phyloP scores from a whole-genome alignment of 345 rosid genomes.

The Eucalyptus pauciflora region DNA sequence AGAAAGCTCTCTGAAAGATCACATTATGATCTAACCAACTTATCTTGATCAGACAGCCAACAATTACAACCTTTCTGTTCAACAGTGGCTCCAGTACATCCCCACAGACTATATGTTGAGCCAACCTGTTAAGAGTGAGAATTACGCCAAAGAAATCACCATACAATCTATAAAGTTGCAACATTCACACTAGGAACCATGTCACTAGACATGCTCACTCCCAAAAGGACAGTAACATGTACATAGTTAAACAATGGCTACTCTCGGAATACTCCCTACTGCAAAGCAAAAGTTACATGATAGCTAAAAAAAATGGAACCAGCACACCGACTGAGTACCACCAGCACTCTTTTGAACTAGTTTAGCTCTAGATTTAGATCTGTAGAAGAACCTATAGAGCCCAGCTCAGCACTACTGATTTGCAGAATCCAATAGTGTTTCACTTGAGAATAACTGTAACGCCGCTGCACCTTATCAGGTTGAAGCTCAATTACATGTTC shows the following conservation, averaged over 20 bases:
- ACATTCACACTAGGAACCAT: not conserved
- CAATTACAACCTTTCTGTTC: constrained; percentile 45
- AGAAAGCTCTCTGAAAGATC: not conserved
- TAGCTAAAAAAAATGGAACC: not conserved
- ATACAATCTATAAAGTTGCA: not conserved
- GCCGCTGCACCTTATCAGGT: not conserved
- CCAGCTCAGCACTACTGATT: not conserved
- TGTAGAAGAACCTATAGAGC: not conserved
- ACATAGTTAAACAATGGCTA: not conserved
- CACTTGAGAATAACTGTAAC: not conserved
- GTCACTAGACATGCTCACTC: not conserved
- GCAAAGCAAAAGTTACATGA: not conserved
- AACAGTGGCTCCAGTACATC: constrained; percentile 90
- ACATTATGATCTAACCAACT: not conserved
- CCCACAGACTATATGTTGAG: constrained; percentile 81
- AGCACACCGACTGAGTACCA: not conserved
- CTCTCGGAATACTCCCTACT: not conserved
- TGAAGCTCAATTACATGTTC: not conserved
- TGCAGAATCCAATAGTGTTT: not conserved
- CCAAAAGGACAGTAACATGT: not conserved
- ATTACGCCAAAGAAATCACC: not conserved
- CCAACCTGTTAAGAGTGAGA: constrained; percentile 41
- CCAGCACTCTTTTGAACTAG: not conserved
- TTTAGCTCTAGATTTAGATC: not conserved
- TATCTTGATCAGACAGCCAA: not conserved